Conservation (phyloP, 805 yeast species). For the Wickerhamomyces chaumierensis region DNA sequence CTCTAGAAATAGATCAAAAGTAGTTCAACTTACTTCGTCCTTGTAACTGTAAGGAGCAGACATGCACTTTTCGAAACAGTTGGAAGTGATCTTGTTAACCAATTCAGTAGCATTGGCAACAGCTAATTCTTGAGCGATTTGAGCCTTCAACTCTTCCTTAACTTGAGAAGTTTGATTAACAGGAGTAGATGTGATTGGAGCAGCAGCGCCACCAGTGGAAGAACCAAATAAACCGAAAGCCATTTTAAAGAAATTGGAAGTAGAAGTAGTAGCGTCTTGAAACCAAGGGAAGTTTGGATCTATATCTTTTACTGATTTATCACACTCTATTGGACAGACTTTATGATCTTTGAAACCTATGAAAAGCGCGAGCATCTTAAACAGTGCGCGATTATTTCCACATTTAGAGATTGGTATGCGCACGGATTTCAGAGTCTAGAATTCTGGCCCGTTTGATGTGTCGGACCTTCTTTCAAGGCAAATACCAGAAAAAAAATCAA, state of each 20-base stretch:
- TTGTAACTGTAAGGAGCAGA: slow-evolving; percentile 43
- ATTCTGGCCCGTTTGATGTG: no score
- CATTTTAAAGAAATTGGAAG: slow-evolving; percentile 5
- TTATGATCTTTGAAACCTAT: no score
- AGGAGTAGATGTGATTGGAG: slow-evolving; percentile 16
- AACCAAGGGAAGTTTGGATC: no score
- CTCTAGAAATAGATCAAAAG: neutral
- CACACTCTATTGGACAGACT: no score
- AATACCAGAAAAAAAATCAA: no score
- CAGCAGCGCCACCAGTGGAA: slow-evolving; percentile 6
- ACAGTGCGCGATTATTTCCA: no score
- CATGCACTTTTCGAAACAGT: slow-evolving; percentile 78
- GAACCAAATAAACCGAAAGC: slow-evolving; percentile 20
- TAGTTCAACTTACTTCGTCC: slow-evolving; percentile 31
- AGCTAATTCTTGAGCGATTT: slow-evolving; percentile 74
- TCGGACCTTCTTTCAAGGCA: no score
- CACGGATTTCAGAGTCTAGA: no score
- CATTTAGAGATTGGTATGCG: no score
- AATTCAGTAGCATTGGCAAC: slow-evolving; percentile 85
- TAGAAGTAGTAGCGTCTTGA: no score
- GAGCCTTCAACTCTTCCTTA: slow-evolving; percentile 54
- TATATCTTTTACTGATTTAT: no score
- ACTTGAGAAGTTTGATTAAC: slow-evolving; percentile 26
- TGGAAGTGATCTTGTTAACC: slow-evolving; percentile 74
- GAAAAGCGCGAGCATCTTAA: no score